A percentile compares a stretch with the other conserved stretches of the same genome.
Evolutionary conservation across 768 basidiomycete genomes (phyloP).

Genomic region (Lentinula aciculospora): DNA sequence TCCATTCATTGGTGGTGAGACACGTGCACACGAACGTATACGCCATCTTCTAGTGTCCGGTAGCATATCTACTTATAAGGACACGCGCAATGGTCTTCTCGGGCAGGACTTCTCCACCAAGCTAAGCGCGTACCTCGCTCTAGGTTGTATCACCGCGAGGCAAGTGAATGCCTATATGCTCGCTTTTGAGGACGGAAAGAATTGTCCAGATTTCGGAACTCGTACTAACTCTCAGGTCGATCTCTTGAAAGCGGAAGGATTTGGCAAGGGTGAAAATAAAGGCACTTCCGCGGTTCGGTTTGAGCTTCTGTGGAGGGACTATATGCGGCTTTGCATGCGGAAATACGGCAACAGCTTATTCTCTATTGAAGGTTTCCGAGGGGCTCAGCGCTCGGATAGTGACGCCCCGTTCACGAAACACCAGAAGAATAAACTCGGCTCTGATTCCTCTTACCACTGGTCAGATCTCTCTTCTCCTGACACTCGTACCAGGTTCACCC

Average conservation of each 20-base stretch:
- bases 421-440: background rate
- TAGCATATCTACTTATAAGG: constrained; percentile 9
- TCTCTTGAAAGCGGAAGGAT: background rate
- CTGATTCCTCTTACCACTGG: constrained; percentile 16
- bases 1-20: constrained; percentile 5
- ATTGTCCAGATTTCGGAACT: background rate
- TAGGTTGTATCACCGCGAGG: constrained; percentile 21
- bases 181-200: constrained; percentile 5
- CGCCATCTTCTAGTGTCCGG: constrained; percentile 9
- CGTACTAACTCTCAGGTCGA: background rate
- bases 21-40: constrained; percentile 7
- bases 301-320: constrained; percentile 37
- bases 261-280: constrained; percentile 20
- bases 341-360: constrained; percentile 27
- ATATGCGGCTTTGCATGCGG: constrained; percentile 26
- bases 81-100: constrained; percentile 20
- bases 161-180: constrained; percentile 15
- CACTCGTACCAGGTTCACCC: constrained; percentile 11
- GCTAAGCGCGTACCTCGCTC: constrained; percentile 28
- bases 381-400: background rate
- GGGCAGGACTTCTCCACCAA: constrained; percentile 35
- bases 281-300: constrained; percentile 30
- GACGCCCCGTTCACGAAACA: no score
- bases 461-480: constrained; percentile 15
- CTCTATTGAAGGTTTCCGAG: constrained; percentile 27